Evolutionary conservation across 768 basidiomycete genomes (phyloP), one percentile per base, ranked within the genome.

Genomic region (Cystobasidium onofrii): DNA sequence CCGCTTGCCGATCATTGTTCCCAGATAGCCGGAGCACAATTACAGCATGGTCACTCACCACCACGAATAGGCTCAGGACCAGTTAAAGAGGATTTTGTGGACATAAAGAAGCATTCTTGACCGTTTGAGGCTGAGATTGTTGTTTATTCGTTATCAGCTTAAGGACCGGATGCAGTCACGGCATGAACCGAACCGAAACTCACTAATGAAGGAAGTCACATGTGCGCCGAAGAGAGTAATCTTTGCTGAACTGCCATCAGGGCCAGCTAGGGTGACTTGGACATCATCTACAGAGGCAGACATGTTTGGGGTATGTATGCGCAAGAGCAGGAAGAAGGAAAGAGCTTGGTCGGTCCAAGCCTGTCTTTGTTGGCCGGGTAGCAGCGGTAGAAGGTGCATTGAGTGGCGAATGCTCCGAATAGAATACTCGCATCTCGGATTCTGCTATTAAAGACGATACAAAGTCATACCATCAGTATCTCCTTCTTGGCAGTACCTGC

Each of bases 71-170:
- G 57, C 12, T 60, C 57, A 29, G 57, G 57, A 20, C 57, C 57
- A 60, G 25, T 60, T 27, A 60, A 20, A 23, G 57, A 60, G 27
- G 57, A 60, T 20, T 60, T 60, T 60, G 57, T 60, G 31, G 57
- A 60, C 57, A 60, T 60, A 27, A 60, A 60, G 57, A 60, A 60
- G 12, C 25, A 27, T 60, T 60, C 57, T 60, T 60, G 57, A 12
- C 57, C 57, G 6, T 60, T 29, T 4, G 57, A 60, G 23, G 57
- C 57, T 60, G 46, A 54, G 18, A 29, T 9, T 4, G 57, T 6
- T 29, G 23, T 25, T 60, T 20, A n/a, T n/a, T n/a, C n/a, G n/a
- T n/a, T n/a, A n/a, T n/a, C n/a, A n/a, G n/a, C n/a, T n/a, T n/a
- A n/a, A 27, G 33, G 27, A 4, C 23, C 3, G 31, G 3, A 29